A percentile compares a stretch with the other conserved stretches of the same genome.
Conservation (phyloP, 2,329 filamentous ascomycete genomes). For the Aspergillus sp. region DNA sequence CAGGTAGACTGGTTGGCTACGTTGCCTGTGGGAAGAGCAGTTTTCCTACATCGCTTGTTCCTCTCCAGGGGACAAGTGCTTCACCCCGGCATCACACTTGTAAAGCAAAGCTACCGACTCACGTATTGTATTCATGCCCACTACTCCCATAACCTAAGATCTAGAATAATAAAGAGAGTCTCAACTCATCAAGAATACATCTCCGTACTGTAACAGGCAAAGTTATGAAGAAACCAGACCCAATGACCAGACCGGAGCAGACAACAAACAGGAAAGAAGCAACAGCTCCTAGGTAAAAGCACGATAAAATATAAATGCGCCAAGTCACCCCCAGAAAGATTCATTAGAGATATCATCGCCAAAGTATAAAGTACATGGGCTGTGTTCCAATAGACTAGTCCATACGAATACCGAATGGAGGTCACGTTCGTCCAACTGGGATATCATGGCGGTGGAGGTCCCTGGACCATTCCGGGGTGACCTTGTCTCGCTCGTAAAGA, state of each 20-base stretch:
- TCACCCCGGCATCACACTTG: no score
- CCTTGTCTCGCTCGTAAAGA: conserved; percentile 81
- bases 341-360: conserved; percentile 26
- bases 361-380: conserved; percentile 17
- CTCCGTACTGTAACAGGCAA: conserved; percentile 3
- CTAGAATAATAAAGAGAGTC: no score
- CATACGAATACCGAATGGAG: not conserved
- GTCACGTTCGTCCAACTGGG: conserved; percentile 29
- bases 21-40: no score
- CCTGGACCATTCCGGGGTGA: conserved; percentile 73
- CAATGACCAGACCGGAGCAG: not conserved
- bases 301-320: conserved; percentile 14
- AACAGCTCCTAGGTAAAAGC: not conserved
- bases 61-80: no score
- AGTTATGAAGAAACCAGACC: not conserved
- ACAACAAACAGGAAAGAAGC: conserved; percentile 3
- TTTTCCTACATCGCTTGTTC: no score
- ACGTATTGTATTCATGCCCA: no score
- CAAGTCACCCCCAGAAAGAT: conserved; percentile 14
- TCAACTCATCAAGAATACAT: conserved; percentile 4
- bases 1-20: no score
- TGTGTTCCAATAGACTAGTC: conserved; percentile 6
- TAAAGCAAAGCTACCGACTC: no score
- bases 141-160: no score
- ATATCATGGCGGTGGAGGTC: conserved; percentile 59